Percentiles rank a stretch among this genome's conserved stretches.
phyloP scores from a whole-genome alignment of 2,329 filamentous ascomycete species.

The Colletotrichum orchidophilum region DNA sequence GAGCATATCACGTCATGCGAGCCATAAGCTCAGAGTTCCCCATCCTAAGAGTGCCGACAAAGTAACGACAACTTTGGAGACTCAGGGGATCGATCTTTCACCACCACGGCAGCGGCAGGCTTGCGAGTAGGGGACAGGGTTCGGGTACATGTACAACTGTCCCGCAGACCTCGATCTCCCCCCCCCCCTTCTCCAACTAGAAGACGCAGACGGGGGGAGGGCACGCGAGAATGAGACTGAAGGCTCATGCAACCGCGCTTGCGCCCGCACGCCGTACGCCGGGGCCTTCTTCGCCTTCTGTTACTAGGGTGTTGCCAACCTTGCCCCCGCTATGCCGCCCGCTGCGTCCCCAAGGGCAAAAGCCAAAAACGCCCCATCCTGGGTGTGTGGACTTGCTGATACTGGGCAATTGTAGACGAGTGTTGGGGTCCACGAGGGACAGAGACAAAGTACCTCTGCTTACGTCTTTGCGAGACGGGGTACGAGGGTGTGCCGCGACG shows the following conservation, averaged over 20 bases:
- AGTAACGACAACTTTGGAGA: not conserved
- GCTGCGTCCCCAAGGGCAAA: slow-evolving; percentile 28
- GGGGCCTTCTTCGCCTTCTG: slow-evolving; percentile 20
- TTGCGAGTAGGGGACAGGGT: not conserved
- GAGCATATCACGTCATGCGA: not conserved
- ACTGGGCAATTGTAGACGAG: slow-evolving; percentile 17
- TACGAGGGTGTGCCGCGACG: not conserved
- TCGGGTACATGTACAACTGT: not conserved
- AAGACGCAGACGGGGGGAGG: not conserved
- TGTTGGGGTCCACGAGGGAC: not conserved
- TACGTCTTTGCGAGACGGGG: not conserved
- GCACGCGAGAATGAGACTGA: slow-evolving; percentile 26
- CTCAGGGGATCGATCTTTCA: not conserved
- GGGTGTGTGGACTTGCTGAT: slow-evolving; percentile 8
- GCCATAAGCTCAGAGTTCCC: not conserved
- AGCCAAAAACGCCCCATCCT: slow-evolving; percentile 30
- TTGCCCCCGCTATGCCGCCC: slow-evolving; percentile 30
- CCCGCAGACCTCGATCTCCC: not conserved
- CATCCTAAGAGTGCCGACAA: not conserved
- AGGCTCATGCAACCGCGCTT: slow-evolving; percentile 25
- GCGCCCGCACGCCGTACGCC: slow-evolving; percentile 23
- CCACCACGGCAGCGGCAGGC: not conserved
- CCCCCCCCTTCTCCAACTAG: not conserved
- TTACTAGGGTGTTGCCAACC: slow-evolving; percentile 26
- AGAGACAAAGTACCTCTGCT: not conserved